Conservation (phyloP, 129 eudicot genomes). For the Kitagawia praeruptora region DNA sequence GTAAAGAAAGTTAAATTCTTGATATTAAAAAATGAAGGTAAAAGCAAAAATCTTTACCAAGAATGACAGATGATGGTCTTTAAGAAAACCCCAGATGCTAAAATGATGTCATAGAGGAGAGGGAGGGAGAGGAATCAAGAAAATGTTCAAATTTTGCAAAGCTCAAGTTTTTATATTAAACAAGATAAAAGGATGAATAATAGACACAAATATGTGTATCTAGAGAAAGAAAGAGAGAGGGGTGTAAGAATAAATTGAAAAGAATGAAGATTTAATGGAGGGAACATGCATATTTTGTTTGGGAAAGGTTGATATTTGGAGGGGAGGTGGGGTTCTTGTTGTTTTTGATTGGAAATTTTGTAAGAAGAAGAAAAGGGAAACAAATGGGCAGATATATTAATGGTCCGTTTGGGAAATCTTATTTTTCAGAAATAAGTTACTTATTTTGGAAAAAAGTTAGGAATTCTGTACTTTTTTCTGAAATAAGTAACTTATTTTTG, state of each 20-base stretch:
- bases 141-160: neutral
- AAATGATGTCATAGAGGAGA: neutral
- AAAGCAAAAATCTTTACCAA: constrained; percentile 4
- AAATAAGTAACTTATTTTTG: no score
- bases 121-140: no score
- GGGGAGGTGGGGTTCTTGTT: neutral
- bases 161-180: neutral
- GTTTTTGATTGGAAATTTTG: neutral
- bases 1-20: neutral
- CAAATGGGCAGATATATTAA: no score
- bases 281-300: neutral
- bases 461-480: no score
- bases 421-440: no score
- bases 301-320: neutral
- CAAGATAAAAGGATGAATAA: neutral
- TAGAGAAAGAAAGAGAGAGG: neutral
- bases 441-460: no score
- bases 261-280: neutral
- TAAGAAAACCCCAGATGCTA: neutral
- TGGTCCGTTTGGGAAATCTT: no score
- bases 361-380: neutral
- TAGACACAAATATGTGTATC: neutral
- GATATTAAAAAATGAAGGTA: neutral
- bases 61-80: neutral
- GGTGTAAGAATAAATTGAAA: neutral